These are phyloP conservation scores for Penicillium sp. DNA, from an alignment of 2,329 filamentous ascomycete genomes.

Conservation along the genomic window DNA sequence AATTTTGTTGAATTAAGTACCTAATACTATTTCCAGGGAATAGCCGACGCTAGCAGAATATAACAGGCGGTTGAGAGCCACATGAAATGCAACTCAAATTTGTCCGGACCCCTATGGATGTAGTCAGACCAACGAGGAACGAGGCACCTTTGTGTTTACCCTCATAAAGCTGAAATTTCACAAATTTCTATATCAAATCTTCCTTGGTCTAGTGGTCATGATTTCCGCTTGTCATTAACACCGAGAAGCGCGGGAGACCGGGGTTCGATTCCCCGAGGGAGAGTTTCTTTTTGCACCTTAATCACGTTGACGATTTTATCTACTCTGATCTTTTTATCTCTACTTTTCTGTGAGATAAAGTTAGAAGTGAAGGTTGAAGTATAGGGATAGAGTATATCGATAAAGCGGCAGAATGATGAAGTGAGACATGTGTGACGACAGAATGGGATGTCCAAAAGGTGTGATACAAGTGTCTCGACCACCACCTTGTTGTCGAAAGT, in stretches of 20 bases:
- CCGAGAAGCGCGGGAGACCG: slow-evolving; percentile 40
- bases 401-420: too few relatives aligned
- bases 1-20: background rate
- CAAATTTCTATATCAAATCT: slow-evolving; percentile 21
- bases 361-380: too few relatives aligned
- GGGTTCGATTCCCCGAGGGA: slow-evolving; percentile 43
- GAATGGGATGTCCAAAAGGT: too few relatives aligned
- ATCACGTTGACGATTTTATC: too few relatives aligned
- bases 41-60: background rate
- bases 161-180: too few relatives aligned
- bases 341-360: too few relatives aligned
- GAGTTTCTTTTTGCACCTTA: slow-evolving; percentile 31
- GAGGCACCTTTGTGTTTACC: rapidly evolving
- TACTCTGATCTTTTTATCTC: too few relatives aligned
- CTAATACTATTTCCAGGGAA: background rate
- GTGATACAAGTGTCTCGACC: too few relatives aligned
- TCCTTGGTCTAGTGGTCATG: slow-evolving; percentile 45
- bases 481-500: background rate
- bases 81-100: background rate
- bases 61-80: background rate
- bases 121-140: too few relatives aligned
- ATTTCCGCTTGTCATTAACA: slow-evolving; percentile 43
- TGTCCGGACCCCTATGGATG: too few relatives aligned
- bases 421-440: too few relatives aligned
- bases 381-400: too few relatives aligned